Percentiles rank a stretch among this genome's conserved stretches.
Evolutionary conservation across 192 early-diverging fungal species (phyloP).

Genomic region (Backusella psychrophila): DNA sequence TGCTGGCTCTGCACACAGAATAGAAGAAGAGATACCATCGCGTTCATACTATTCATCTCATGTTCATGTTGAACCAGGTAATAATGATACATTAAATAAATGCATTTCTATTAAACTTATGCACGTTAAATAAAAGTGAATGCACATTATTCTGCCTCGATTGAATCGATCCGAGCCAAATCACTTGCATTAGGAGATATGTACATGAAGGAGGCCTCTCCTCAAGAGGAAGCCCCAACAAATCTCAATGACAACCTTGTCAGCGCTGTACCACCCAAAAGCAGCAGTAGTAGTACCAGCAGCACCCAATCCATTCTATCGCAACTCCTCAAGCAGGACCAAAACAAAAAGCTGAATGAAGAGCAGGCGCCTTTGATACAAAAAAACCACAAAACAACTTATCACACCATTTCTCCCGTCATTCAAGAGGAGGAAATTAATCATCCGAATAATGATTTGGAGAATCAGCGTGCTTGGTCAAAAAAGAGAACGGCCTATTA

Average conservation of each 20-base stretch:
- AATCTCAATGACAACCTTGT: not conserved
- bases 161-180: slow-evolving; percentile 39
- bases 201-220: slow-evolving; percentile 13
- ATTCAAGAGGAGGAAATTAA: not conserved
- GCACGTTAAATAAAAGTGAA: not conserved
- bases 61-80: slow-evolving; percentile 24
- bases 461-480: not conserved
- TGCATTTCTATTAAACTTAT: not conserved
- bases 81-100: not conserved
- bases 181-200: slow-evolving; percentile 36
- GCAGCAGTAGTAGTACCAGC: not conserved
- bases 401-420: not conserved
- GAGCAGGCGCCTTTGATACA: slow-evolving; percentile 3
- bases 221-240: not conserved
- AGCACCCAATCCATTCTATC: slow-evolving; percentile 21
- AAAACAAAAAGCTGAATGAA: not conserved
- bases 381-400: not conserved
- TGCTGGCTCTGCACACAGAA: not conserved
- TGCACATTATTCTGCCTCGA: slow-evolving; percentile 39
- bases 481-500: not conserved
- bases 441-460: not conserved
- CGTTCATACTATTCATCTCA: slow-evolving; percentile 39
- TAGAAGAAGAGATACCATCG: slow-evolving; percentile 30
- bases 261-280: not conserved
- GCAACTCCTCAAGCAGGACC: slow-evolving; percentile 9